Percentiles rank a stretch among this genome's conserved stretches.
Evolutionary conservation across 1,284 basidiomycete species (phyloP).

Genomic region (Singerocomus inundabilis): DNA sequence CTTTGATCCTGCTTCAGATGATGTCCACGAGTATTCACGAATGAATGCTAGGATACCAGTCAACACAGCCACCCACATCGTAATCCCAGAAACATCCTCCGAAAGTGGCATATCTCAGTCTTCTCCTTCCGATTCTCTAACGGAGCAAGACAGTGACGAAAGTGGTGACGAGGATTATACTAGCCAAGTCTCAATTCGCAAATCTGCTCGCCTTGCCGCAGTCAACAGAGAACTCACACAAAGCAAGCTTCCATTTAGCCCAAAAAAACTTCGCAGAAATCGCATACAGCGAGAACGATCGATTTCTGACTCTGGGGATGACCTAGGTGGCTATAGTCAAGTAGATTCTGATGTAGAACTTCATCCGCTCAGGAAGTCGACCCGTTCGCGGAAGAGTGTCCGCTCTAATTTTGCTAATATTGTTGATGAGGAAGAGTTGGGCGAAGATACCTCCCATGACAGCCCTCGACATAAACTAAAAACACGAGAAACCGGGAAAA

Average conservation of each 20-base stretch:
- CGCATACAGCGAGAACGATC: conserved; percentile 32
- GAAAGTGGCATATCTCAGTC: conserved; percentile 11
- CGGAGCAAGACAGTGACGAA: conserved; percentile 30
- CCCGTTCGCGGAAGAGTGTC: conserved; percentile 37
- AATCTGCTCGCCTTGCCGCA: conserved; percentile 26
- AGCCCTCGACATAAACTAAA: conserved; percentile 27
- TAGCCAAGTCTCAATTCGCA: conserved; percentile 23
- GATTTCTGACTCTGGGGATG: conserved; percentile 42
- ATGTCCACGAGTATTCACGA: conserved; percentile 62
- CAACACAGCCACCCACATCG: conserved; percentile 5
- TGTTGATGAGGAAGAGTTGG: conserved; percentile 30
- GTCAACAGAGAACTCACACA: conserved; percentile 16
- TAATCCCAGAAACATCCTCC: conserved; percentile 5
- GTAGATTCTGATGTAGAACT: conserved; percentile 36
- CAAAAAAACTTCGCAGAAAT: conserved; percentile 49
- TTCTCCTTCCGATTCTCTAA: conserved; percentile 15
- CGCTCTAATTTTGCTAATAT: conserved; percentile 38
- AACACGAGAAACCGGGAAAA: conserved; percentile 14
- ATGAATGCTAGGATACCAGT: conserved; percentile 38
- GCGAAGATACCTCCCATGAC: conserved; percentile 33
- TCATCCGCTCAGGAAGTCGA: conserved; percentile 33
- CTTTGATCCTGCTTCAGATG: conserved; percentile 61
- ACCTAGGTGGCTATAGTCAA: conserved; percentile 36
- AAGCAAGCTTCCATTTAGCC: conserved; percentile 56
- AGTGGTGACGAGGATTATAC: conserved; percentile 31